These are phyloP conservation scores for Lumnitzera racemosa DNA, from an alignment of 345 rosid genomes.

Conservation along the genomic window DNA sequence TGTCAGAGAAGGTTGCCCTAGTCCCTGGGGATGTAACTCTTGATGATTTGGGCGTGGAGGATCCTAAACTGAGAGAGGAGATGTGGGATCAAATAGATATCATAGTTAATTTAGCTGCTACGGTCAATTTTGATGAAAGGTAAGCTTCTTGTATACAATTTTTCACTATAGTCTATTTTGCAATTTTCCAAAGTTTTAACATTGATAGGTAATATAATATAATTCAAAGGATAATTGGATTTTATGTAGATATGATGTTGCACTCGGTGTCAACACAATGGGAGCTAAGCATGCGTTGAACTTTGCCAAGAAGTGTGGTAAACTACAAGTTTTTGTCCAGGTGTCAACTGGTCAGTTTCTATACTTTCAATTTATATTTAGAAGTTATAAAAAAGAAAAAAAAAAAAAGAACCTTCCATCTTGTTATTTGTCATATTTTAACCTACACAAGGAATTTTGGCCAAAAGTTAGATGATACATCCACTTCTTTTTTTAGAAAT, in stretches of 20 bases:
- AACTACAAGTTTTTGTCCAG: slow-evolving; percentile 33
- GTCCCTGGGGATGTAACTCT: slow-evolving; percentile 47
- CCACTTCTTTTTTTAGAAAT: too few species aligned
- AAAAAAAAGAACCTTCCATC: too few species aligned
- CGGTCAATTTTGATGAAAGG: slow-evolving; percentile 76
- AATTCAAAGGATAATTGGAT: too few species aligned
- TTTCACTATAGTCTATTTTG: neutral
- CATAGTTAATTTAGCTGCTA: slow-evolving; percentile 62
- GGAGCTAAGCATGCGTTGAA: slow-evolving; percentile 38
- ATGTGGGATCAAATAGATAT: slow-evolving; percentile 42
- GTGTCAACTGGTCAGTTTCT: slow-evolving; percentile 52
- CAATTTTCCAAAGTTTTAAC: too few species aligned
- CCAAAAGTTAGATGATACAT: too few species aligned
- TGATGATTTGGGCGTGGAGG: slow-evolving; percentile 40
- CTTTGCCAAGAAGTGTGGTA: slow-evolving; percentile 37
- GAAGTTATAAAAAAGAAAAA: too few species aligned
- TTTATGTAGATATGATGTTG: slow-evolving; percentile 47
- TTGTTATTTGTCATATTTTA: too few species aligned
- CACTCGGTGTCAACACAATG: slow-evolving; percentile 41
- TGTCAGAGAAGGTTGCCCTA: slow-evolving; percentile 41
- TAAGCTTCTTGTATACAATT: neutral
- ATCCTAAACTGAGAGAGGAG: slow-evolving; percentile 25
- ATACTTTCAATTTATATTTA: neutral
- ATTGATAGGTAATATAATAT: too few species aligned
- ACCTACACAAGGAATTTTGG: too few species aligned